phyloP scores from a whole-genome alignment of 805 yeast species.

The Danielia oregonensis region DNA sequence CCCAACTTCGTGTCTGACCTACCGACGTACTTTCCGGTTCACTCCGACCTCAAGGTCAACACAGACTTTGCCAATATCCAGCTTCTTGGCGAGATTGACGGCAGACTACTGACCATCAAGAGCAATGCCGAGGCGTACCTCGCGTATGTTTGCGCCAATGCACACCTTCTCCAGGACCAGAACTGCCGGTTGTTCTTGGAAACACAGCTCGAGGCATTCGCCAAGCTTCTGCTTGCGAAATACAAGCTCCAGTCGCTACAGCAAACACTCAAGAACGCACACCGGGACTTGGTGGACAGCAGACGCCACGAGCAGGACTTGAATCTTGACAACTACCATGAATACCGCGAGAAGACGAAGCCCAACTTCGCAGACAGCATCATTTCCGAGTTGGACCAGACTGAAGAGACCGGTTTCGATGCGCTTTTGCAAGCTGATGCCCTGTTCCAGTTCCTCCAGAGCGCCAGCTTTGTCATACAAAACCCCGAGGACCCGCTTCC shows the following conservation, averaged over 20 bases:
- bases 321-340: conserved; percentile 9
- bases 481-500: conserved; percentile 67
- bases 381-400: conserved; percentile 3
- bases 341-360: conserved; percentile 4
- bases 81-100: conserved; percentile 11
- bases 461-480: conserved; percentile 45
- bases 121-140: conserved; percentile 10
- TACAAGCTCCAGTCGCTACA: conserved; percentile 9
- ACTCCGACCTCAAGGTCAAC: conserved; percentile 10
- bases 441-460: conserved; percentile 29
- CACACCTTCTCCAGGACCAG: conserved; percentile 8
- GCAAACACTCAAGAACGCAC: conserved; percentile 9
- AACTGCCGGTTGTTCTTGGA: conserved; percentile 5
- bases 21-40: conserved; percentile 15
- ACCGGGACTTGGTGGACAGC: conserved; percentile 6
- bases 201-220: conserved; percentile 8
- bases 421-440: conserved; percentile 8
- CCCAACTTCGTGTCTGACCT: conserved; percentile 11
- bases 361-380: conserved; percentile 13
- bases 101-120: conserved; percentile 4
- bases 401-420: not conserved
- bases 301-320: conserved; percentile 11
- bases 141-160: conserved; percentile 4
- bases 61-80: conserved; percentile 11
- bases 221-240: conserved; percentile 8